These are phyloP conservation scores for Canariomyces notabilis DNA, from an alignment of 2,329 filamentous ascomycete species.

Conservation along the genomic window DNA sequence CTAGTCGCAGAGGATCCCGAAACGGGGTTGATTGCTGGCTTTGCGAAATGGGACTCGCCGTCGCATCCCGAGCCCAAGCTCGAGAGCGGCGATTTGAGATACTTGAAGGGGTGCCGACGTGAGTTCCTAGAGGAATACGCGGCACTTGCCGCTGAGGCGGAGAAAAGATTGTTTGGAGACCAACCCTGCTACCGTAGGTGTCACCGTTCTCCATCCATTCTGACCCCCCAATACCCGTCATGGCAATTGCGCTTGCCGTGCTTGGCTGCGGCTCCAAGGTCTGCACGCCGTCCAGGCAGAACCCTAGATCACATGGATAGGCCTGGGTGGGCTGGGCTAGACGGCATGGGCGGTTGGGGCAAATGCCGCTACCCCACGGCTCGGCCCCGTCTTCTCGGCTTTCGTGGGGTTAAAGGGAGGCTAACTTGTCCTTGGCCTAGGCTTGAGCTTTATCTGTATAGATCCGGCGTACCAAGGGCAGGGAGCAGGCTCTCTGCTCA, in stretches of 20 bases:
- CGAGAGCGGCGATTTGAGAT: slow-evolving; percentile 20
- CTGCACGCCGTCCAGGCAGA: neutral
- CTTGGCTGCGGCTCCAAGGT: neutral
- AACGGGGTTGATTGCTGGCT: slow-evolving; percentile 30
- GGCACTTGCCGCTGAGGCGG: slow-evolving; percentile 28
- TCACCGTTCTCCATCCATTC: neutral
- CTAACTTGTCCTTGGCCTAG: slow-evolving; percentile 12
- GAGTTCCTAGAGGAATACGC: slow-evolving; percentile 34
- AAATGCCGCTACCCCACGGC: neutral
- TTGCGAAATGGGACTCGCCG: slow-evolving; percentile 34
- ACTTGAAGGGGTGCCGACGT: slow-evolving; percentile 28
- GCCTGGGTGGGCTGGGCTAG: neutral
- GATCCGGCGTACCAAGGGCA: slow-evolving; percentile 32
- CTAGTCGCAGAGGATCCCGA: slow-evolving; percentile 32
- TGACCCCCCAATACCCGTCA: too few species aligned
- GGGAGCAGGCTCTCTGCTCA: slow-evolving; percentile 34
- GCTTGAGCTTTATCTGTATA: slow-evolving; percentile 37
- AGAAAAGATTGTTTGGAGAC: slow-evolving; percentile 29
- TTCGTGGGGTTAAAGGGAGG: neutral
- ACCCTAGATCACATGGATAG: too few species aligned
- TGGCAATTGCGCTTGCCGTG: too few species aligned
- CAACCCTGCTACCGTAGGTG: slow-evolving; percentile 36
- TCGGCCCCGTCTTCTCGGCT: slow-evolving; percentile 2
- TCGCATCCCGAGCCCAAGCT: slow-evolving; percentile 18
- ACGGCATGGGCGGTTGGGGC: too few species aligned